Evolutionary conservation across 139 green algal genomes (phyloP), one percentile per base, ranked within the genome.

Genomic region (Chlamydomonas sp.): DNA sequence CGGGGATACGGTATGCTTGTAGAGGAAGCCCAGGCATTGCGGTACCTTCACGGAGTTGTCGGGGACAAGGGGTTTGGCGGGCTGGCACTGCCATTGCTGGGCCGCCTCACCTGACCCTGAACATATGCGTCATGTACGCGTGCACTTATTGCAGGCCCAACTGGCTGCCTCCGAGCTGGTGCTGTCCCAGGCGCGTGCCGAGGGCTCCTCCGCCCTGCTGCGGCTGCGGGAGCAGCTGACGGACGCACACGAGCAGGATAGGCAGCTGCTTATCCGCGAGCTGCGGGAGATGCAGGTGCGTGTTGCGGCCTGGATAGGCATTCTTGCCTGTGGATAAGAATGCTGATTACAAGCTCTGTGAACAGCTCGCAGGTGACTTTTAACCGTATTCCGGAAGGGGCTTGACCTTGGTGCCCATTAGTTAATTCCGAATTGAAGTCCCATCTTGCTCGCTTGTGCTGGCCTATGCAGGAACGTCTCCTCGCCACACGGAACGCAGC

Each of bases 191-290:
- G 71, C 74, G 31, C 87, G 78, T 31, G 80, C 87, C 6, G 90
- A 93, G 78, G 77, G 62, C 16, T 64, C 76, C 0, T 81, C 80
- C 2, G 85, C 90, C 0, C 77, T 93, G 77, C 20, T 93, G 63
- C 58, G 62, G 20, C 87, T 90, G 60, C 78, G 79, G 1, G 84
- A 91, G 64, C 80, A 87, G 18, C 80, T 93, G 49, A 83, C 4
- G 1, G 68, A 81, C 63, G 77, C 83, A 1, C 90, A 93, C 57
- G 90, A 93, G 14, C 84, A 85, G 9, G 90, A 93, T 77, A 69
- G 90, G 20, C 77, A 81, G 31, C 80, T 90, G 78, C 88, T 93
- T 58, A 78, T 91, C 17, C 20, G 85, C 1, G 90, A 93, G 80
- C 77, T 88, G 1, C 63, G 74, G 18, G 80, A 92, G 68, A 10